These are phyloP conservation scores for Phytophthora rubi DNA, from an alignment of 352 stramenopile species.

Conservation along the genomic window DNA sequence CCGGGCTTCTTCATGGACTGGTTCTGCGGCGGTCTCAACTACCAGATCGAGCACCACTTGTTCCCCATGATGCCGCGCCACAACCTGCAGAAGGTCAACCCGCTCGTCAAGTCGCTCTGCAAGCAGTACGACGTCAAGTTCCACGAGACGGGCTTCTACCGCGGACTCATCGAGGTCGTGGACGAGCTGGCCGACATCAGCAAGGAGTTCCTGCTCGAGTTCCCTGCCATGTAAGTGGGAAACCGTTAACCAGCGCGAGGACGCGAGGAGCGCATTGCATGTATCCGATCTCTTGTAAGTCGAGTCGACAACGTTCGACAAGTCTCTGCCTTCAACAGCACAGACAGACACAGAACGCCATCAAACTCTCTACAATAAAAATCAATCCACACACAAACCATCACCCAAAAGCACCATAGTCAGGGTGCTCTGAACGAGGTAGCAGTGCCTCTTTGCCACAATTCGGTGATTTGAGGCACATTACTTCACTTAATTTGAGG, in stretches of 20 bases:
- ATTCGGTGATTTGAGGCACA: no score
- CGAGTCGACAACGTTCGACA: neutral
- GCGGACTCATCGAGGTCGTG: constrained; percentile 95
- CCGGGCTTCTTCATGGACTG: constrained; percentile 95
- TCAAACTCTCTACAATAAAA: neutral
- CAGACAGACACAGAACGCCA: constrained; percentile 1
- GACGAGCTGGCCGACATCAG: constrained; percentile 93
- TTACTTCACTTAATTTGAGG: no score
- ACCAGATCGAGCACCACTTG: constrained; percentile 99
- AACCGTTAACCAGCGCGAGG: neutral
- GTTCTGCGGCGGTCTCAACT: constrained; percentile 98
- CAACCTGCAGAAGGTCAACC: constrained; percentile 94
- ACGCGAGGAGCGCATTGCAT: constrained; percentile 20
- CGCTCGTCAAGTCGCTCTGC: constrained; percentile 96
- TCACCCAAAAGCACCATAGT: neutral
- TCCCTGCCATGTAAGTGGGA: constrained; percentile 96
- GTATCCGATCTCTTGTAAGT: constrained; percentile 26
- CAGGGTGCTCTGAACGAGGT: no score
- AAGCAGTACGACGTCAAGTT: constrained; percentile 97
- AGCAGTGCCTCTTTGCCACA: no score
- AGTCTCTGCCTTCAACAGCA: constrained; percentile 11
- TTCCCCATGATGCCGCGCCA: constrained; percentile 98
- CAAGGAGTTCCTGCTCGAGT: constrained; percentile 96
- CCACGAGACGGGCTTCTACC: constrained; percentile 95
- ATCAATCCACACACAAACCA: neutral